A percentile compares a stretch with the other conserved stretches of the same genome.
phyloP scores from a whole-genome alignment of 305 asterid species.

The Euphrasia arctica region DNA sequence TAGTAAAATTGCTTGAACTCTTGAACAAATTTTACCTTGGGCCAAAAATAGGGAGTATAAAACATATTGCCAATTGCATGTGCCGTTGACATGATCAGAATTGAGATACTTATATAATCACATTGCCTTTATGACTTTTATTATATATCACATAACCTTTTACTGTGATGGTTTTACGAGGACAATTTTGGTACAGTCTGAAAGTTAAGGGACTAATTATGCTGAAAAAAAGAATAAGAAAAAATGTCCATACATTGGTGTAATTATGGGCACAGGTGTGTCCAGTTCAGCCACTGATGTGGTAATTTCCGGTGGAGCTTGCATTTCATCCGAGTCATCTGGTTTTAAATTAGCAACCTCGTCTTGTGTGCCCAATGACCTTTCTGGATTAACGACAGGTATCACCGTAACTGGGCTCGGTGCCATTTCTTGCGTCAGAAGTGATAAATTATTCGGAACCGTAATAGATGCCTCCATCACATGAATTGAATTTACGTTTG shows the following conservation, averaged over 20 bases:
- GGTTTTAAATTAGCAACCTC: slow-evolving; percentile 39
- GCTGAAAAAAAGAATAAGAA: slow-evolving; percentile 8
- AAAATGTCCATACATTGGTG: slow-evolving; percentile 45
- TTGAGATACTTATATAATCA: neutral
- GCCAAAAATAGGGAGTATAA: too few species aligned
- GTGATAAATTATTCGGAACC: slow-evolving; percentile 37
- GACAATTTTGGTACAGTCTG: neutral
- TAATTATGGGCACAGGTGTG: slow-evolving; percentile 34
- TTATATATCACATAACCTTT: neutral
- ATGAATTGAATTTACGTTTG: slow-evolving; percentile 38
- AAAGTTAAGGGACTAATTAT: neutral
- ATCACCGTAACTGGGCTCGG: slow-evolving; percentile 59
- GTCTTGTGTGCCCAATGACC: slow-evolving; percentile 39
- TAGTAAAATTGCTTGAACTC: too few species aligned
- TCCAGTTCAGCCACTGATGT: slow-evolving; percentile 34
- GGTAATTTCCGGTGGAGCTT: slow-evolving; percentile 39
- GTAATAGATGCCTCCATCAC: slow-evolving; percentile 26
- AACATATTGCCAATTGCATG: neutral
- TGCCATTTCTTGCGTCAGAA: slow-evolving; percentile 33
- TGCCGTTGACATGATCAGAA: neutral
- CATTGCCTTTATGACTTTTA: neutral
- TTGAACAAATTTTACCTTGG: too few species aligned
- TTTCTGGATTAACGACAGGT: slow-evolving; percentile 45
- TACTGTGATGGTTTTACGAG: neutral
- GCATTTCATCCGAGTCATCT: slow-evolving; percentile 35